Percentiles rank a stretch among this genome's conserved stretches.
phyloP scores from a whole-genome alignment of 2,329 filamentous ascomycete genomes.

The Beauveria rudraprayagi region DNA sequence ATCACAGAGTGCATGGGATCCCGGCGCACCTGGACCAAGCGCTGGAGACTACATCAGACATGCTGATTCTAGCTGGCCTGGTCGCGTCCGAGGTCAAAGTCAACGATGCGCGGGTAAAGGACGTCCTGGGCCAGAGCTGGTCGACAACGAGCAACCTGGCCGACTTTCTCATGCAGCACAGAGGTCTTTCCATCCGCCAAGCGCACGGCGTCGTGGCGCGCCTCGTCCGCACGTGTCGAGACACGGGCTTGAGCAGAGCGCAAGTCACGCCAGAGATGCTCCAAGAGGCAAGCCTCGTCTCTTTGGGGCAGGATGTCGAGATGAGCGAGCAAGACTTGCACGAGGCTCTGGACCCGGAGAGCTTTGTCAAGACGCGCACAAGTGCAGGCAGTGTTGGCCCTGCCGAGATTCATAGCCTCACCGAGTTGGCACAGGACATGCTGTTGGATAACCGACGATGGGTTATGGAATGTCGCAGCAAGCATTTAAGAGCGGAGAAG shows the following conservation, averaged over 20 bases:
- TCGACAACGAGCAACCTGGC: slow-evolving; percentile 13
- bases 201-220: slow-evolving; percentile 11
- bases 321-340: slow-evolving; percentile 6
- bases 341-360: slow-evolving; percentile 7
- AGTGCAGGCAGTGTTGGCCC: slow-evolving; percentile 10
- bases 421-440: neutral
- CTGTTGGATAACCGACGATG: slow-evolving; percentile 3
- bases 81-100: slow-evolving; percentile 9
- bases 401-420: neutral
- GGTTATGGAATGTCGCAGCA: neutral
- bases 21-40: slow-evolving; percentile 8
- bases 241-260: neutral
- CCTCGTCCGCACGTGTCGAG: slow-evolving; percentile 9
- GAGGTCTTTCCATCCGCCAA: slow-evolving; percentile 10
- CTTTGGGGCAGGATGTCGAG: neutral
- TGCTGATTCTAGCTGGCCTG: slow-evolving; percentile 9
- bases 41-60: slow-evolving; percentile 9
- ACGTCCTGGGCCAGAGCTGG: slow-evolving; percentile 10
- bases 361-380: slow-evolving; percentile 6
- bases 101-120: slow-evolving; percentile 1
- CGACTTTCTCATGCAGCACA: slow-evolving; percentile 9
- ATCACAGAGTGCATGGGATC: slow-evolving; percentile 5
- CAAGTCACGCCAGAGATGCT: slow-evolving; percentile 2
- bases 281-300: slow-evolving; percentile 3
- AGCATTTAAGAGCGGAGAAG: neutral